Percentiles rank a stretch among this genome's conserved stretches.
Evolutionary conservation across 768 basidiomycete species (phyloP).

Genomic region (Leucogyrophana mollusca): DNA sequence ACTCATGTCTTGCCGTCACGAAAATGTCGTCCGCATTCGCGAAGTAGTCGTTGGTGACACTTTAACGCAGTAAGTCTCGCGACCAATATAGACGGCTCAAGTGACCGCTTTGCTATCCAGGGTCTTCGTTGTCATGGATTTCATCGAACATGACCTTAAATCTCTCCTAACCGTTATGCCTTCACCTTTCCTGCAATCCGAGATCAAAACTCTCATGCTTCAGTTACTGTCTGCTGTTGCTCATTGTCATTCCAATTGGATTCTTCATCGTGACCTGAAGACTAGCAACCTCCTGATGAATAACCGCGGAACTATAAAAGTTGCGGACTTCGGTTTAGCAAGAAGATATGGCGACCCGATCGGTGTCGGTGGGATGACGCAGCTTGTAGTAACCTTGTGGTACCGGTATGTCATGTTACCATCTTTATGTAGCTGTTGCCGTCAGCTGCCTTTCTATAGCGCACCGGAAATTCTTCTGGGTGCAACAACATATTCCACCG

Average conservation of each 20-base stretch:
- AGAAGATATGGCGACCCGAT: slow-evolving; percentile 95
- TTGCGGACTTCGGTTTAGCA: slow-evolving; percentile 97
- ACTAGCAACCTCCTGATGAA: slow-evolving; percentile 99
- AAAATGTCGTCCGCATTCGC: slow-evolving; percentile 95
- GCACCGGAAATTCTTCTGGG: slow-evolving; percentile 96
- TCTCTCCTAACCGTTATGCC: slow-evolving; percentile 94
- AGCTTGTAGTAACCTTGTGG: slow-evolving; percentile 98
- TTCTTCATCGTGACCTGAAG: slow-evolving; percentile 95
- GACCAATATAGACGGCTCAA: slow-evolving; percentile 3
- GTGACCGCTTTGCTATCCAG: slow-evolving; percentile 40
- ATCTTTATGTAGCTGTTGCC: slow-evolving; percentile 14
- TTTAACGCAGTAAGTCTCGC: slow-evolving; percentile 87
- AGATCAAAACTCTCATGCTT: slow-evolving; percentile 95
- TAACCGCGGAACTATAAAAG: slow-evolving; percentile 97
- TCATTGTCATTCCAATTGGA: slow-evolving; percentile 96
- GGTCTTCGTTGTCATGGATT: slow-evolving; percentile 99
- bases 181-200: slow-evolving; percentile 92
- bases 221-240: slow-evolving; percentile 92
- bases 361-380: slow-evolving; percentile 95
- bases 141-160: slow-evolving; percentile 99
- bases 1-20: slow-evolving; percentile 92
- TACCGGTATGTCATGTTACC: slow-evolving; percentile 69
- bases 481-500: slow-evolving; percentile 89
- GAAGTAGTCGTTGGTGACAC: slow-evolving; percentile 99
- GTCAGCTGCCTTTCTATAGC: slow-evolving; percentile 38